Percentiles rank a stretch among this genome's conserved stretches.
Conservation (phyloP, 768 basidiomycete genomes). For the Macrolepiota fuliginosa region DNA sequence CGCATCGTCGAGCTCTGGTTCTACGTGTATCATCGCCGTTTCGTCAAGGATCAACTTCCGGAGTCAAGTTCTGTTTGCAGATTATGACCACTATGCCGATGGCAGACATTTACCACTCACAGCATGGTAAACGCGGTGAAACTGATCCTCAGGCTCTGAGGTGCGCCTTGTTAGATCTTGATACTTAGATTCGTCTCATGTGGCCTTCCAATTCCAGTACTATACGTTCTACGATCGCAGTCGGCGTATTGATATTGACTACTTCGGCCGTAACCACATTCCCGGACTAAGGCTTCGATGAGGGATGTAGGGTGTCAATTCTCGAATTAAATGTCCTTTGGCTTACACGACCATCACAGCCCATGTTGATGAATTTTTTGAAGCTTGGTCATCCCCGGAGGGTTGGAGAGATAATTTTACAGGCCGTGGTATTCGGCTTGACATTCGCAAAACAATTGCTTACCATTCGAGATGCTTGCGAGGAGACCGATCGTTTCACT, state of each 20-base stretch:
- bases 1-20: not conserved
- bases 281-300: conserved; percentile 14
- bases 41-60: not conserved
- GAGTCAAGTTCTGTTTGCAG: not conserved
- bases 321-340: not conserved
- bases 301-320: conserved; percentile 13
- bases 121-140: not conserved
- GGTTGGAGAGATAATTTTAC: no score
- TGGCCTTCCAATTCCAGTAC: conserved; percentile 5
- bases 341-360: no score
- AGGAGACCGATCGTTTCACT: conserved; percentile 17
- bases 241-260: conserved; percentile 12
- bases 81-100: not conserved
- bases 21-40: not conserved
- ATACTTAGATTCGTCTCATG: no score
- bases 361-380: no score
- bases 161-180: no score
- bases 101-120: not conserved
- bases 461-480: conserved; percentile 16
- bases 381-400: no score
- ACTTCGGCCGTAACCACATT: conserved; percentile 5
- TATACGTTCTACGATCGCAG: conserved; percentile 18
- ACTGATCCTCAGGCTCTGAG: no score
- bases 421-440: conserved; percentile 11
- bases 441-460: conserved; percentile 18